Evolutionary conservation across 257 asterid genomes (phyloP).

Genomic region (Fraxinus americana): DNA sequence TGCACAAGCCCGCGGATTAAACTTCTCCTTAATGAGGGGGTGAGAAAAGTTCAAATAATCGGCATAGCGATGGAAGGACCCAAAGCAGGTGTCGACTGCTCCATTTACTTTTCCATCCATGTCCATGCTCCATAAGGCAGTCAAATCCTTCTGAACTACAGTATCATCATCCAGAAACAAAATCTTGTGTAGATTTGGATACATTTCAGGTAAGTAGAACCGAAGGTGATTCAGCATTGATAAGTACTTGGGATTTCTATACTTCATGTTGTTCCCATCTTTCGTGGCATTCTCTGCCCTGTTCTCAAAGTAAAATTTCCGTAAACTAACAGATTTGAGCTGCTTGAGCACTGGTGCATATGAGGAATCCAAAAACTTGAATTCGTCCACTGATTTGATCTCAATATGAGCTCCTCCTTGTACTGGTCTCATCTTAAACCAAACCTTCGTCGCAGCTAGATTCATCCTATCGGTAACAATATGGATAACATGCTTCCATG

Average conservation of each 20-base stretch:
- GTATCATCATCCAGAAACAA: slow-evolving; percentile 90
- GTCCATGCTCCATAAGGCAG: slow-evolving; percentile 80
- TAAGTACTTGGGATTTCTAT: slow-evolving; percentile 74
- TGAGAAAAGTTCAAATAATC: slow-evolving; percentile 87
- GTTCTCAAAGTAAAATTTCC: slow-evolving; percentile 76
- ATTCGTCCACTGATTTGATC: slow-evolving; percentile 73
- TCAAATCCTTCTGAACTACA: slow-evolving; percentile 94
- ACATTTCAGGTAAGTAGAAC: slow-evolving; percentile 92
- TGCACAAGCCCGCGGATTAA: slow-evolving; percentile 84
- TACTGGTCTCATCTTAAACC: slow-evolving; percentile 95
- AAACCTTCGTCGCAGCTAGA: slow-evolving; percentile 89
- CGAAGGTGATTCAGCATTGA: slow-evolving; percentile 83
- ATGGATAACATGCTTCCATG: slow-evolving; percentile 94
- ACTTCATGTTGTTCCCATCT: slow-evolving; percentile 72
- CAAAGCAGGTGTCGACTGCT: slow-evolving; percentile 91
- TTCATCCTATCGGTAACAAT: slow-evolving; percentile 90
- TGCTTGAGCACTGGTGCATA: slow-evolving; percentile 85
- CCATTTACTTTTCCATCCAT: slow-evolving; percentile 91
- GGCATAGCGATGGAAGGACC: slow-evolving; percentile 77
- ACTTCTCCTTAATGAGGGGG: slow-evolving; percentile 78
- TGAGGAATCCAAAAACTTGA: slow-evolving; percentile 65
- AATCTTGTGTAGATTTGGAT: slow-evolving; percentile 77
- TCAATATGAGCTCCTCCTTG: slow-evolving; percentile 83
- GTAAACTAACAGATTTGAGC: slow-evolving; percentile 50
- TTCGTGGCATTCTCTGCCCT: slow-evolving; percentile 78